A percentile compares a stretch with the other conserved stretches of the same genome.
These are phyloP conservation scores for Elaeis guineensis DNA, from an alignment of 176 grass and related monocot species.

Conservation along the genomic window DNA sequence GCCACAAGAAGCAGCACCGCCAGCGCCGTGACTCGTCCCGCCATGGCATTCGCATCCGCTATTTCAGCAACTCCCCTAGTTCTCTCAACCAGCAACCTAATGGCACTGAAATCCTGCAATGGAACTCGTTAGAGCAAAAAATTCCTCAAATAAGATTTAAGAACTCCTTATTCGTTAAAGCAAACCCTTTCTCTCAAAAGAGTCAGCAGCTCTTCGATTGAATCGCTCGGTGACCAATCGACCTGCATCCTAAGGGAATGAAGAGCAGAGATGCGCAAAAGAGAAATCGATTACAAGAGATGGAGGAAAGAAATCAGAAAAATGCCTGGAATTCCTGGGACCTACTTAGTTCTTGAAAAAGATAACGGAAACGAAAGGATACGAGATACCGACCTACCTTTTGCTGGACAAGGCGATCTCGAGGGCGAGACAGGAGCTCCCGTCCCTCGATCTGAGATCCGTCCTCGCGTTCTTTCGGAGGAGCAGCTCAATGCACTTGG, in stretches of 20 bases:
- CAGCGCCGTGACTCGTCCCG: conserved; percentile 24
- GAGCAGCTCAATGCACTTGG: conserved; percentile 40
- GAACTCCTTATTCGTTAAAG: too few species aligned
- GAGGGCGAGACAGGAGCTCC: conserved; percentile 31
- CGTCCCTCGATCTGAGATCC: conserved; percentile 32
- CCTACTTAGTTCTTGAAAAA: background rate
- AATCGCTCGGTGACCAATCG: conserved; percentile 31
- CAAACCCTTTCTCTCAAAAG: conserved; percentile 33
- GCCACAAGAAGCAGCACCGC: conserved; percentile 47
- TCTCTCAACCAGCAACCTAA: conserved; percentile 47
- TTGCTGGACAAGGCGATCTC: conserved; percentile 38
- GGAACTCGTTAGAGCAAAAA: conserved; percentile 5
- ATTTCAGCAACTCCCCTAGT: conserved; percentile 37
- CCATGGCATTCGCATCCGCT: conserved; percentile 43
- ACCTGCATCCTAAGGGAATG: conserved; percentile 32
- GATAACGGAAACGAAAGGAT: background rate
- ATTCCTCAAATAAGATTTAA: background rate
- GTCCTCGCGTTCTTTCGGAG: conserved; percentile 38
- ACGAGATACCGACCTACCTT: conserved; percentile 10
- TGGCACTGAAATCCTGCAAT: conserved; percentile 37
- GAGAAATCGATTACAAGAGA: background rate
- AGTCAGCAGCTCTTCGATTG: conserved; percentile 41
- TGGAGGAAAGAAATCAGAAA: too few species aligned
- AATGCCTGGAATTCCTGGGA: too few species aligned
- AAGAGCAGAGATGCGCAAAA: background rate